Evolutionary conservation across 495 filamentous ascomycete genomes (phyloP).

Genomic region (Bombardia bombarda): DNA sequence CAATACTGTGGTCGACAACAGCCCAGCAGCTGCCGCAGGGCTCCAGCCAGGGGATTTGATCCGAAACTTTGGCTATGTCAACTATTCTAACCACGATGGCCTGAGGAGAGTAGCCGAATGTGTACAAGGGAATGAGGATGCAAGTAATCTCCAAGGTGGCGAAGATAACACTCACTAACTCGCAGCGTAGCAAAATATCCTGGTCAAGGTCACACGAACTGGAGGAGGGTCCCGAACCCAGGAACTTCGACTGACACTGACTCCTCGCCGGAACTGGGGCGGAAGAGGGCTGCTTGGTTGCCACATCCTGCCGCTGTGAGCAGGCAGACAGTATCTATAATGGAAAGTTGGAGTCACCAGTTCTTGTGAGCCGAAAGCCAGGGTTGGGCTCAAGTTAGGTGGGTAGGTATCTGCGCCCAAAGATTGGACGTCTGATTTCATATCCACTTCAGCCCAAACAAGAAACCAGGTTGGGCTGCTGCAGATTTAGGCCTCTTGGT

Average conservation of each 20-base stretch:
- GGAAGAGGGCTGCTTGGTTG: conserved; percentile 83
- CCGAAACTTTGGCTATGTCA: conserved; percentile 73
- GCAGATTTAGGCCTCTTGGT: too few relatives aligned
- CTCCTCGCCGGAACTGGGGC: conserved; percentile 74
- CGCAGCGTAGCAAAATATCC: conserved; percentile 49
- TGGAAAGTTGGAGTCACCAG: too few relatives aligned
- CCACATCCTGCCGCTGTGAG: conserved; percentile 45
- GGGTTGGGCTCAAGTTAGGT: too few relatives aligned
- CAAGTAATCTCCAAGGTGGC: conserved; percentile 39
- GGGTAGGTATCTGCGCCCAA: neutral
- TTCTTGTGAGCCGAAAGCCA: too few relatives aligned
- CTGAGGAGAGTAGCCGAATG: conserved; percentile 76
- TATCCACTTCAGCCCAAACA: neutral
- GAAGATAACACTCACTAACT: neutral
- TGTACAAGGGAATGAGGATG: conserved; percentile 83
- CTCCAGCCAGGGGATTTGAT: conserved; percentile 77
- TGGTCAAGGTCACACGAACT: conserved; percentile 60
- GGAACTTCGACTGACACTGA: conserved; percentile 62
- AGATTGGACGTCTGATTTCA: neutral
- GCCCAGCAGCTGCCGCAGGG: conserved; percentile 79
- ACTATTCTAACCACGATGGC: conserved; percentile 75
- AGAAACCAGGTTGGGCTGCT: too few relatives aligned
- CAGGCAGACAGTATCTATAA: too few relatives aligned
- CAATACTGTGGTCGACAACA: conserved; percentile 68
- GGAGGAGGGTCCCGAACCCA: conserved; percentile 32